Conservation (phyloP, 2,329 filamentous ascomycete species). For the Apiospora arundinis region DNA sequence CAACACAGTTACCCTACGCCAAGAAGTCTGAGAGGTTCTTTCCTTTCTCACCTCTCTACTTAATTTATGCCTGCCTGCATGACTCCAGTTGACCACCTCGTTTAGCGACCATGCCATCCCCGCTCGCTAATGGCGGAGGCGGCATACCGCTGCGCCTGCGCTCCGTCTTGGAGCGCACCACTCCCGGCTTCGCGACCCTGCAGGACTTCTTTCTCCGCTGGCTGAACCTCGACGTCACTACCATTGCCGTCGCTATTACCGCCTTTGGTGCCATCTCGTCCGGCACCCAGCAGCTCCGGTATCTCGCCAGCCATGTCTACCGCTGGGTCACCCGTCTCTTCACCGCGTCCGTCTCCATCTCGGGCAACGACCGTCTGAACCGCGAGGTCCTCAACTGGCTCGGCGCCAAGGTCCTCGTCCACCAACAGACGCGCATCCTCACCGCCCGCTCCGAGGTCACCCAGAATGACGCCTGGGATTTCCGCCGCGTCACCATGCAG, state of each 20-base stretch:
- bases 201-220: constrained; percentile 43
- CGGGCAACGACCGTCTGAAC: constrained; percentile 45
- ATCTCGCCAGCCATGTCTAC: constrained; percentile 39
- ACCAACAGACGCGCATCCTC: constrained; percentile 40
- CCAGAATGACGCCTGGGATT: constrained; percentile 41
- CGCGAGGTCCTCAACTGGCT: constrained; percentile 47
- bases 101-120: background rate
- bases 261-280: constrained; percentile 42
- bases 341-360: constrained; percentile 45
- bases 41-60: background rate
- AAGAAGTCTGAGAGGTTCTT: background rate
- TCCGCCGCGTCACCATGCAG: constrained; percentile 33
- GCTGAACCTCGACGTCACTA: constrained; percentile 43
- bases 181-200: constrained; percentile 39
- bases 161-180: constrained; percentile 21
- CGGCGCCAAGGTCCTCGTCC: constrained; percentile 41
- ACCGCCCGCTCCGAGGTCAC: constrained; percentile 43
- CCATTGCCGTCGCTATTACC: constrained; percentile 41
- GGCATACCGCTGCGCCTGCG: background rate
- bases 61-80: background rate
- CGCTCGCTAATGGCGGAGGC: background rate
- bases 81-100: background rate
- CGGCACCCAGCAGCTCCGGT: constrained; percentile 39
- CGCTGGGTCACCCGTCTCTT: constrained; percentile 46
- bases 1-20: background rate